Percentiles rank a stretch among this genome's conserved stretches.
These are phyloP conservation scores for Candida sanyaensis DNA, from an alignment of 1,139 yeast species.

Conservation along the genomic window DNA sequence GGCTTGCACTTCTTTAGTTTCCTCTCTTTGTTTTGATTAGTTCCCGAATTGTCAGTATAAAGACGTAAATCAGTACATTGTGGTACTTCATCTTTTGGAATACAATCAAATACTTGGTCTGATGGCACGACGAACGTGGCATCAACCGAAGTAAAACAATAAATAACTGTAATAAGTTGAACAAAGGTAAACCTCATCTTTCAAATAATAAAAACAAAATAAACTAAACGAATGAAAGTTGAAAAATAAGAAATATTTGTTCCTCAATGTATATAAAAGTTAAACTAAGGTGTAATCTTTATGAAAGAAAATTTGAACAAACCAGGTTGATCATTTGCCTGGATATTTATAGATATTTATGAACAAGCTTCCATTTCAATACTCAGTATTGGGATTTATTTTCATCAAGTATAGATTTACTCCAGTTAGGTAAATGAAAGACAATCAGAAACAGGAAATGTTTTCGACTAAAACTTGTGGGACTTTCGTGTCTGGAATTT, in stretches of 20 bases:
- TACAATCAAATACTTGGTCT: constrained; percentile 1
- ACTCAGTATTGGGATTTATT: too few relatives aligned
- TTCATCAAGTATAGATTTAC: too few relatives aligned
- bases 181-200: constrained; percentile 9
- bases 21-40: constrained; percentile 1
- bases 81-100: constrained; percentile 6
- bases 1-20: not conserved
- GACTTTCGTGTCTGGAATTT: not conserved
- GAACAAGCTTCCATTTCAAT: too few relatives aligned
- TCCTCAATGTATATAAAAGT: not conserved
- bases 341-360: not conserved
- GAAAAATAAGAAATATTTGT: not conserved
- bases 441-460: not conserved
- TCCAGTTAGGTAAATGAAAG: too few relatives aligned
- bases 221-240: constrained; percentile 3
- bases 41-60: not conserved
- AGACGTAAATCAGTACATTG: constrained; percentile 3
- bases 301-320: not conserved
- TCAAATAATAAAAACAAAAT: not conserved
- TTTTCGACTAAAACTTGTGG: too few relatives aligned
- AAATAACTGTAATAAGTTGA: constrained; percentile 11
- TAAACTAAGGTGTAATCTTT: not conserved
- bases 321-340: not conserved
- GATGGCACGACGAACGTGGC: constrained; percentile 8
- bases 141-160: constrained; percentile 8